Conservation (phyloP, 2,329 filamentous ascomycete species). For the Pseudocercospora cruenta region DNA sequence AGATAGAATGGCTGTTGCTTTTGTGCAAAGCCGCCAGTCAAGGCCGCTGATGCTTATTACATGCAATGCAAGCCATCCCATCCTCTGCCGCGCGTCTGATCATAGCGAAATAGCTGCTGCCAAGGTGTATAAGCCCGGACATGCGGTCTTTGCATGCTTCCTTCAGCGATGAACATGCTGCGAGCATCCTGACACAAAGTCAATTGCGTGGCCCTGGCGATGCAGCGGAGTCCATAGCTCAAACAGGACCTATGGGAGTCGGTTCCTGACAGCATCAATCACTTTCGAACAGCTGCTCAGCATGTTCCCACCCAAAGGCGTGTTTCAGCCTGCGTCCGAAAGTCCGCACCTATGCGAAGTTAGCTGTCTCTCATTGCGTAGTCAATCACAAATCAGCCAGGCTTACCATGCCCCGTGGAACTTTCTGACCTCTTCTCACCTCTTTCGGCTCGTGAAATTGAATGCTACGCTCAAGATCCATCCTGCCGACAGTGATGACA, state of each 20-base stretch:
- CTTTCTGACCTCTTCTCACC: constrained; percentile 46
- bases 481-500: constrained; percentile 21
- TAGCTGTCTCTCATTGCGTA: not conserved
- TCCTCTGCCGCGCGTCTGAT: constrained; percentile 3
- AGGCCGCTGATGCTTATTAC: not conserved
- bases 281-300: constrained; percentile 31
- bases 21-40: not conserved
- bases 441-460: constrained; percentile 67
- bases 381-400: not conserved
- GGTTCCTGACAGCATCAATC: constrained; percentile 16
- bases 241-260: not conserved
- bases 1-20: not conserved
- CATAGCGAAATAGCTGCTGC: not conserved
- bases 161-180: not conserved
- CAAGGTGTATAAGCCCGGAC: not conserved
- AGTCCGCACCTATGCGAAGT: constrained; percentile 25
- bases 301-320: constrained; percentile 33
- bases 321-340: constrained; percentile 55
- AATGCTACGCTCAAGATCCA: constrained; percentile 55
- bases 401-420: constrained; percentile 53
- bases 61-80: not conserved
- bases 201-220: not conserved
- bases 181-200: not conserved
- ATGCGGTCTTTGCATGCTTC: not conserved
- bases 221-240: not conserved